Percentiles rank a stretch among this genome's conserved stretches.
These are phyloP conservation scores for Xerocomus brunneocitrinus DNA, from an alignment of 768 basidiomycete species.

Conservation along the genomic window DNA sequence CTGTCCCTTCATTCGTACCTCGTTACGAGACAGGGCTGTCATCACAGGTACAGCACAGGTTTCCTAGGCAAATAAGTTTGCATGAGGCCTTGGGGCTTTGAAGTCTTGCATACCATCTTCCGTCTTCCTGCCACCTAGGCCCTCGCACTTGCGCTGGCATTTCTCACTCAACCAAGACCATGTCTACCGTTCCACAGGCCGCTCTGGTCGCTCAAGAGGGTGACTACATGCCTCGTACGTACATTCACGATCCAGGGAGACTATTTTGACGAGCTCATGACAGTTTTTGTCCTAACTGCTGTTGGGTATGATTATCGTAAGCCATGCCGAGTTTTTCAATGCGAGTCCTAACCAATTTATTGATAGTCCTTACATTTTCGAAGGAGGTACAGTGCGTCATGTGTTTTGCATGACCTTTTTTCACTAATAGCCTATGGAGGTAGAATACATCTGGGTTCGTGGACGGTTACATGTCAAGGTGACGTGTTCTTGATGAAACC, in stretches of 20 bases:
- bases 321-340: not conserved
- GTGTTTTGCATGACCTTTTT: no score
- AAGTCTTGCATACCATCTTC: no score
- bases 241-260: not conserved
- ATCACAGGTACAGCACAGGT: no score
- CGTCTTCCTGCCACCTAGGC: no score
- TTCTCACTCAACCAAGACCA: no score
- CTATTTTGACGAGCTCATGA: not conserved
- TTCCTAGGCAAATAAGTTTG: no score
- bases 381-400: not conserved
- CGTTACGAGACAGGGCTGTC: no score
- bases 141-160: no score
- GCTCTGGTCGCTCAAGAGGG: not conserved
- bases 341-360: not conserved
- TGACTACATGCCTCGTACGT: not conserved
- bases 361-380: constrained; percentile 1
- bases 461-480: not conserved
- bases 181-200: no score
- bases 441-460: constrained; percentile 1
- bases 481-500: no score
- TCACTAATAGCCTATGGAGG: not conserved
- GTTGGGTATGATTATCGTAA: constrained; percentile 2
- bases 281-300: not conserved
- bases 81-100: no score
- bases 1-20: no score